Base-by-base conservation (phyloP, 2,329 filamentous ascomycete species). In the Ceratocystis cubensis region DNA sequence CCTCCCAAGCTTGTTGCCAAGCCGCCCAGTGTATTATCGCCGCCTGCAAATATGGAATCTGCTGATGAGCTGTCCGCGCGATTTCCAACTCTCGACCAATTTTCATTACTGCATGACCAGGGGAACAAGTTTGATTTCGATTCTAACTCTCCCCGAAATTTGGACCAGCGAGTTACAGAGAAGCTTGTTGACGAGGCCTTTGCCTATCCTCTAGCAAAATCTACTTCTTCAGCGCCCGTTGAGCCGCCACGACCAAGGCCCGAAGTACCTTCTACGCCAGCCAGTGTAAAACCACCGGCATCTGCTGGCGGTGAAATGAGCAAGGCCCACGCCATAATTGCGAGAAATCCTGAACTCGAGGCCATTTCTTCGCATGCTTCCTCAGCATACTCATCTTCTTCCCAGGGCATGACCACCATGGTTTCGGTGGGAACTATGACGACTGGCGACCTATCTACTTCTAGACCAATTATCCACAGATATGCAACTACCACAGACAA, bases 21-120 rank as follows among this genome's bases (percentile, higher is more conserved):
- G 22, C 64, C 67, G 20, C 61, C 61, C 3, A 30, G 8, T 17
- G 53, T 65, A 3, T 37, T 64, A 20, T 66, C 64, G 30, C 63
- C 57, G 1, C 59, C 66, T 46, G 65, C 25, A n/a, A 50, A 56
- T 37, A 37, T 66, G 5, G n/a, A 57, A 2, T 78, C 81, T 44
- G 79, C 80, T 1, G 94, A 97, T 70, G 93, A 97, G 72, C 78
- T 96, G 30, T 91, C 93, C 0, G 82, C 85, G 33, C 84, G 88
- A 64, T 99, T 96, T 71, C 94, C 94, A 0, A 92, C 90, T 5
- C 80, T 99, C 28, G 92, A 97, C 72, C 90, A 97, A 71, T 99
- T 99, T 73, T 87, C 93, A 2, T 79, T 99, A 20, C 78, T 96
- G 57, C 91, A 96, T 71, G 91, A 97, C 69, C 84, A 89, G 69